phyloP scores from a whole-genome alignment of 1,284 basidiomycete genomes.

The Papiliotrema flavescens region DNA sequence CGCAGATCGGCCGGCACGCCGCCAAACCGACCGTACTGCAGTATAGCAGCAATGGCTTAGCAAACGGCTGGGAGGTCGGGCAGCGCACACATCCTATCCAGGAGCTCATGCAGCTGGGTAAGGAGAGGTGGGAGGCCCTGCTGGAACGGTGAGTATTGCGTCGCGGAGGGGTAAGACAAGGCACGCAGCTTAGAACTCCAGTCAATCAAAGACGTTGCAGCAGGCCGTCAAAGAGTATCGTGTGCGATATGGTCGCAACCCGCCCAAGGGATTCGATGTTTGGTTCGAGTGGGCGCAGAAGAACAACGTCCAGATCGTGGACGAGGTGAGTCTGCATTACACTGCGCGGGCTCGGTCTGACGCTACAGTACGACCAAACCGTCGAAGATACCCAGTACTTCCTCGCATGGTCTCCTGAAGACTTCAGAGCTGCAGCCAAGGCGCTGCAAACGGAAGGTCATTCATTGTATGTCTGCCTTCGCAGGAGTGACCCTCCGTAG shows the following conservation, averaged over 20 bases:
- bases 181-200: conserved; percentile 5
- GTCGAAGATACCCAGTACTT: conserved; percentile 41
- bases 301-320: conserved; percentile 48
- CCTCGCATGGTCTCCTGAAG: conserved; percentile 38
- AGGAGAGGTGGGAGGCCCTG: conserved; percentile 33
- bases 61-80: conserved; percentile 1
- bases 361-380: conserved; percentile 46
- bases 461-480: not conserved
- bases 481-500: not conserved
- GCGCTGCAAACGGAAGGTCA: conserved; percentile 7
- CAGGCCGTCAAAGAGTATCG: conserved; percentile 49
- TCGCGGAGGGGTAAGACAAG: too few relatives aligned
- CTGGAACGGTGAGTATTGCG: conserved; percentile 30
- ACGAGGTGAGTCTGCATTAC: conserved; percentile 38
- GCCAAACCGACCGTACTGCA: not conserved
- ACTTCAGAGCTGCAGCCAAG: conserved; percentile 24
- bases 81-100: conserved; percentile 39
- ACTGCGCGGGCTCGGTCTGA: not conserved
- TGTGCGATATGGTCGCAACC: conserved; percentile 45
- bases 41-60: conserved; percentile 1
- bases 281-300: conserved; percentile 46
- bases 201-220: conserved; percentile 44
- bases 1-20: not conserved
- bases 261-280: conserved; percentile 52
- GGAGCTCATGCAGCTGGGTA: conserved; percentile 34